A percentile compares a stretch with the other conserved stretches of the same genome.
These are phyloP conservation scores for Globisporangium middletonii DNA, from an alignment of 352 stramenopile species.

Conservation along the genomic window DNA sequence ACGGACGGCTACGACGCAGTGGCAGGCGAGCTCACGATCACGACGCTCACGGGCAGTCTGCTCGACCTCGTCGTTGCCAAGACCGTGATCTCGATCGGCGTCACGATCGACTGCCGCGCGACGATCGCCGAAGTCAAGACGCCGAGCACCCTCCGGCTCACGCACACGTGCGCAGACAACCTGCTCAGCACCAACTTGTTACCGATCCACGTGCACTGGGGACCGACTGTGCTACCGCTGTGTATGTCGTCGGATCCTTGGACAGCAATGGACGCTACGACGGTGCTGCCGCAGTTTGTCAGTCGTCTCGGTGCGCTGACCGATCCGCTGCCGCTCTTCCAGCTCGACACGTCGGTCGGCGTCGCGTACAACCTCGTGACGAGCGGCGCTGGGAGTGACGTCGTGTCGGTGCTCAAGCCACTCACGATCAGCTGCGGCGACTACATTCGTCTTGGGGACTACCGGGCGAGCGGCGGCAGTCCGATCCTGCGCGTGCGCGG, in stretches of 20 bases:
- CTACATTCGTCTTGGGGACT: conserved; percentile 55
- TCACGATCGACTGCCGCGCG: conserved; percentile 25
- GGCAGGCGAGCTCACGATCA: conserved; percentile 33
- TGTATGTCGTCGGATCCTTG: conserved; percentile 47
- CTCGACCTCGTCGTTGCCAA: conserved; percentile 22
- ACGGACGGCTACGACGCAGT: conserved; percentile 23
- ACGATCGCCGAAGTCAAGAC: conserved; percentile 13
- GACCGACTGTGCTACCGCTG: conserved; percentile 59
- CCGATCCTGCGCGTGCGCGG: conserved; percentile 57
- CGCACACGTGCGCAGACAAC: conserved; percentile 20
- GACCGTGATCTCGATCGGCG: conserved; percentile 37
- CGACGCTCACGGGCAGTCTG: conserved; percentile 22
- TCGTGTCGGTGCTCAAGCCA: conserved; percentile 22
- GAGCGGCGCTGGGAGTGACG: conserved; percentile 18
- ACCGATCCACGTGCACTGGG: conserved; percentile 49
- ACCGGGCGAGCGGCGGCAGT: conserved; percentile 8
- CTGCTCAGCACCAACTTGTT: conserved; percentile 18
- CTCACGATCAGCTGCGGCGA: conserved; percentile 58
- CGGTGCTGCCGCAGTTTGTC: conserved; percentile 21
- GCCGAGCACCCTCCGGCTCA: conserved; percentile 23
- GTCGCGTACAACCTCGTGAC: conserved; percentile 33
- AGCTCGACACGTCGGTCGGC: conserved; percentile 43
- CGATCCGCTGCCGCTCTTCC: conserved; percentile 49
- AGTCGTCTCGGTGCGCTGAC: conserved; percentile 22
- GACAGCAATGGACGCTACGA: conserved; percentile 23